phyloP scores from a whole-genome alignment of 1,284 basidiomycete species.

The Vanrija humicola region DNA sequence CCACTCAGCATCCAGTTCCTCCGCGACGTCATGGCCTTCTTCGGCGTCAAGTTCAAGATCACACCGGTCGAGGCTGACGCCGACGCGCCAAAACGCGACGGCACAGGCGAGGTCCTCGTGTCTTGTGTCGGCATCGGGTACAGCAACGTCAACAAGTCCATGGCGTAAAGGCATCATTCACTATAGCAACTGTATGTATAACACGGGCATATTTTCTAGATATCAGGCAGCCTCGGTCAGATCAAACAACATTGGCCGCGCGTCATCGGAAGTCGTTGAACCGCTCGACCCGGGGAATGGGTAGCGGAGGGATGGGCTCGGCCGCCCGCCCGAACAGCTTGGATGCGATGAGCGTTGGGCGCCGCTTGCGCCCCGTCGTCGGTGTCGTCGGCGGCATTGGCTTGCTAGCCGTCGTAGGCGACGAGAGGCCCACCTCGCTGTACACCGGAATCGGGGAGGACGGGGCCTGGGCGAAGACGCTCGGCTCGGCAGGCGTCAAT shows the following conservation, averaged over 20 bases:
- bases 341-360: constrained; percentile 9
- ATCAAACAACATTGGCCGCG: neutral
- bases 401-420: no score
- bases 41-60: constrained; percentile 63
- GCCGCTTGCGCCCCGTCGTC: constrained; percentile 5
- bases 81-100: neutral
- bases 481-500: neutral
- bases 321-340: neutral
- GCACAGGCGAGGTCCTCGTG: constrained; percentile 42
- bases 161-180: constrained; percentile 31
- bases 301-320: constrained; percentile 9
- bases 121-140: constrained; percentile 53
- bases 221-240: no score
- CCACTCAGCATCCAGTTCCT: constrained; percentile 78
- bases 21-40: constrained; percentile 73
- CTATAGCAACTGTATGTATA: constrained; percentile 18
- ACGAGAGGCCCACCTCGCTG: neutral
- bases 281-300: constrained; percentile 8
- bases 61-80: constrained; percentile 23
- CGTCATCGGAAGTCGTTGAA: constrained; percentile 2
- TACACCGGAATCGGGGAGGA: neutral
- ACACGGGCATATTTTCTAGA: constrained; percentile 4
- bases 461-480: neutral
- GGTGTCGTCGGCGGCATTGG: neutral
- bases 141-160: constrained; percentile 52